These are phyloP conservation scores for Cladophialophora carrionii DNA, from an alignment of 2,329 filamentous ascomycete genomes.

Conservation along the genomic window DNA sequence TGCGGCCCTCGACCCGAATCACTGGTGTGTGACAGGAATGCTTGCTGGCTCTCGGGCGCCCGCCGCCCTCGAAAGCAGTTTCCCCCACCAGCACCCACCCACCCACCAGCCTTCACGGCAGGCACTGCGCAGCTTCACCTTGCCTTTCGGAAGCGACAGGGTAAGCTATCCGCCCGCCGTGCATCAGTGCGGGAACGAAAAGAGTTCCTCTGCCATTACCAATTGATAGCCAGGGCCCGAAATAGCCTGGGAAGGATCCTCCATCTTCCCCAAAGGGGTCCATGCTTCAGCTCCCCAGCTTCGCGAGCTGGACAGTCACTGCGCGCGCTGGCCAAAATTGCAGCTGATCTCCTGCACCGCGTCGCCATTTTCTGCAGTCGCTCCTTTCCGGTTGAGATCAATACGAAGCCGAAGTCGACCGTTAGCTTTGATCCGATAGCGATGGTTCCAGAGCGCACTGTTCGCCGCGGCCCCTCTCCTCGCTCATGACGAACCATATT, in stretches of 20 bases:
- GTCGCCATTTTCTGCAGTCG: neutral
- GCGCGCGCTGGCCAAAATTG: constrained; percentile 4
- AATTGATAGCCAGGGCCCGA: constrained; percentile 9
- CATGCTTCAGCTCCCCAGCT: constrained; percentile 11
- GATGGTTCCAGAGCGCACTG: neutral
- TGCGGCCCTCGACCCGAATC: constrained; percentile 8
- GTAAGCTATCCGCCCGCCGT: neutral
- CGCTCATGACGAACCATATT: constrained; percentile 8
- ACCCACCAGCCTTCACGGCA: constrained; percentile 1
- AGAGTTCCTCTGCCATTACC: neutral
- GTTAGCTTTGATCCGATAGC: constrained; percentile 1
- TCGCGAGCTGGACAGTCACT: constrained; percentile 10
- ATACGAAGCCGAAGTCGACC: constrained; percentile 6
- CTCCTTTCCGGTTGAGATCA: neutral
- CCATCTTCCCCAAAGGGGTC: constrained; percentile 9
- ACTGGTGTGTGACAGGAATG: constrained; percentile 21
- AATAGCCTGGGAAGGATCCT: constrained; percentile 15
- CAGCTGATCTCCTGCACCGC: constrained; percentile 8
- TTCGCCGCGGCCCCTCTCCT: constrained; percentile 1
- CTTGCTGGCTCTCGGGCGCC: neutral
- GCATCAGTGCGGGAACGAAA: constrained; percentile 1
- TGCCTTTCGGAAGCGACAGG: constrained; percentile 10
- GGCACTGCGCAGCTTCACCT: constrained; percentile 12
- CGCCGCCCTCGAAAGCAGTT: neutral
- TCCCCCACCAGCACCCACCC: neutral